These are phyloP conservation scores for Wickerhamomyces xylosicus DNA, from an alignment of 805 yeast genomes.

Conservation along the genomic window DNA sequence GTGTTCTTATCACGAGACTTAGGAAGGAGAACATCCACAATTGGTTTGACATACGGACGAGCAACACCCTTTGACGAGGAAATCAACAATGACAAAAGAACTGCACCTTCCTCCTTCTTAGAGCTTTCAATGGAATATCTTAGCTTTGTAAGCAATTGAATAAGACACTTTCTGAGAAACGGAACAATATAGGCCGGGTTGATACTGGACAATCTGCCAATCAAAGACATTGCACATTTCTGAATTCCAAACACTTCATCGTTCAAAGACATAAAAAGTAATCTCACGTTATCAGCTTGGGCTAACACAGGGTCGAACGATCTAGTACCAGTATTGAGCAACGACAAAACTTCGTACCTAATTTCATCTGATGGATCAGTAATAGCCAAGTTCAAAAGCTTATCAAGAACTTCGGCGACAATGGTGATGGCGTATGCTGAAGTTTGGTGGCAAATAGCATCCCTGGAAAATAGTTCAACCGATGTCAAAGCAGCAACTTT, in stretches of 20 bases:
- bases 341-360: constrained; percentile 49
- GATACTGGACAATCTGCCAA: constrained; percentile 75
- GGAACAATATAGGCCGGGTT: constrained; percentile 97
- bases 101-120: constrained; percentile 81
- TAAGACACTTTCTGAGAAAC: constrained; percentile 72
- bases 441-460: constrained; percentile 76
- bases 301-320: constrained; percentile 86
- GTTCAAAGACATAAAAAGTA: constrained; percentile 79
- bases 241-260: constrained; percentile 85
- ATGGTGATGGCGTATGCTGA: constrained; percentile 74
- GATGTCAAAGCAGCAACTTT: constrained; percentile 80
- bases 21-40: constrained; percentile 76
- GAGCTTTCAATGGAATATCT: constrained; percentile 71
- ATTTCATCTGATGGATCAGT: constrained; percentile 86
- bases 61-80: constrained; percentile 74
- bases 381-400: constrained; percentile 70
- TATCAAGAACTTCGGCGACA: constrained; percentile 76
- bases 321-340: constrained; percentile 54
- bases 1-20: constrained; percentile 63
- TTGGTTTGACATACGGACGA: constrained; percentile 83
- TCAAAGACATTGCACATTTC: constrained; percentile 62
- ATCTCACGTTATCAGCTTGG: constrained; percentile 82
- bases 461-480: constrained; percentile 62
- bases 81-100: constrained; percentile 61
- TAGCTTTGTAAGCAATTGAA: constrained; percentile 76